Conservation (phyloP, 768 basidiomycete species). For the Tulasnella sp. region DNA sequence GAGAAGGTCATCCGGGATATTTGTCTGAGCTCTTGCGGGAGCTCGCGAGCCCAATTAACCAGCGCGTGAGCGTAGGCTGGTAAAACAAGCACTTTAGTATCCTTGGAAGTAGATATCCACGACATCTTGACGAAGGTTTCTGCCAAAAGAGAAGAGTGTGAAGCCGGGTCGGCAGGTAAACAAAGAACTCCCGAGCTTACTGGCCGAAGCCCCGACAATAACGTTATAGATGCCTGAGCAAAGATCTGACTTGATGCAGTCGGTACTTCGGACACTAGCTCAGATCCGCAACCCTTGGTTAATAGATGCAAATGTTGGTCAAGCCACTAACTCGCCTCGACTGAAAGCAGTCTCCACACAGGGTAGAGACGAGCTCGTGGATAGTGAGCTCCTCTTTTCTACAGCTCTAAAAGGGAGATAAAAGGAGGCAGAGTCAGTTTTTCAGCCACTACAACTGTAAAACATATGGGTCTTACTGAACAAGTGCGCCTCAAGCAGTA, state of each 20-base stretch:
- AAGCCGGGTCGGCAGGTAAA: no score
- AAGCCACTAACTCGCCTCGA: background rate
- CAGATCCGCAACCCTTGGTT: background rate
- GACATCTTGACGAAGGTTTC: background rate
- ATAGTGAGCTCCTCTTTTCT: background rate
- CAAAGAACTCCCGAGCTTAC: no score
- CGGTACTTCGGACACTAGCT: background rate
- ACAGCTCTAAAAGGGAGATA: background rate
- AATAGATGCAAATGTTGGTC: background rate
- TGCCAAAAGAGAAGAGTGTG: no score
- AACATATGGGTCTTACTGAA: no score
- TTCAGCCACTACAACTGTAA: background rate
- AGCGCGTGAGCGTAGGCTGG: background rate
- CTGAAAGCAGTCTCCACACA: background rate
- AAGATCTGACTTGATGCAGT: no score
- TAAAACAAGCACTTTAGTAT: background rate
- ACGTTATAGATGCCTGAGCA: no score
- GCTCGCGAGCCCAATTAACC: background rate
- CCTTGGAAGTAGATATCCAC: background rate
- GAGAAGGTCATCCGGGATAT: background rate
- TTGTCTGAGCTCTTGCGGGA: background rate
- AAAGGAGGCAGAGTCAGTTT: background rate
- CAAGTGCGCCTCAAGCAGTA: background rate
- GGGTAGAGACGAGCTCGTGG: background rate
- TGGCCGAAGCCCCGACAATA: no score